Evolutionary conservation across 805 yeast species (phyloP), one percentile per base, ranked within the genome.

Genomic region (Sungouiozyma ichnusensis): DNA sequence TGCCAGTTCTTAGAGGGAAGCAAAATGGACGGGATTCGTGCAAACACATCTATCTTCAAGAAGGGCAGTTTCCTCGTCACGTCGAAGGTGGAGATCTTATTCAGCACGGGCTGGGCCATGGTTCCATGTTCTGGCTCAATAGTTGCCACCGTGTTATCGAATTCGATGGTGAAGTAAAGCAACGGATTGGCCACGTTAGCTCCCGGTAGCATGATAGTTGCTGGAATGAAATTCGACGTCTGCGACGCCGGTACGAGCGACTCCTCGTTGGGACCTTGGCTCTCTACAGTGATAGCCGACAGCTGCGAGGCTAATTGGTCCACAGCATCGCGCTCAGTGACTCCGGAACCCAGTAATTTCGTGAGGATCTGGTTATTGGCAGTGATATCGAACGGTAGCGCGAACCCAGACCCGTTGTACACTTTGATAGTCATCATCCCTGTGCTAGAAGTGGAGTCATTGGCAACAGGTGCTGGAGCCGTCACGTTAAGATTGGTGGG

Each of bases 141-240:
- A 14, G 87, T 74, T 48, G 92, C 81, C 50, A 88, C 92, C 39
- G 90, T 86, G 63, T 92, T 92, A 64, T 92, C 99, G 58, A 87
- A 90, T 63, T 92, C 99, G 36, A 92, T 71, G 2, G 95, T 86
- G 54, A 88, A 73, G 62, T 85, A 85, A 33, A 92, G 72, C 45
- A 94, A 71, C 15, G 92, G 76, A 50, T 77, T 77, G 47, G 76
- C 71, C 31, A 72, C 65, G 40, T 69, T 69, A 50, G 78, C 57
- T 24, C 73, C 72, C 14, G 84, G 79, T 36, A 76, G 65, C 38
- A 75, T 65, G 36, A 76, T 67, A 35, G 73, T 66, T 14, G 81
- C 71, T 35, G 85, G 80, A 36, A 79, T 62, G 35, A 58, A 55
- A 19, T 53, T 54, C 1, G 64, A 51, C 1, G 59, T 53, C 6